Percentiles rank a stretch among this genome's conserved stretches.
phyloP scores from a whole-genome alignment of 2,329 filamentous ascomycete genomes.

The Cladosporium sp. region DNA sequence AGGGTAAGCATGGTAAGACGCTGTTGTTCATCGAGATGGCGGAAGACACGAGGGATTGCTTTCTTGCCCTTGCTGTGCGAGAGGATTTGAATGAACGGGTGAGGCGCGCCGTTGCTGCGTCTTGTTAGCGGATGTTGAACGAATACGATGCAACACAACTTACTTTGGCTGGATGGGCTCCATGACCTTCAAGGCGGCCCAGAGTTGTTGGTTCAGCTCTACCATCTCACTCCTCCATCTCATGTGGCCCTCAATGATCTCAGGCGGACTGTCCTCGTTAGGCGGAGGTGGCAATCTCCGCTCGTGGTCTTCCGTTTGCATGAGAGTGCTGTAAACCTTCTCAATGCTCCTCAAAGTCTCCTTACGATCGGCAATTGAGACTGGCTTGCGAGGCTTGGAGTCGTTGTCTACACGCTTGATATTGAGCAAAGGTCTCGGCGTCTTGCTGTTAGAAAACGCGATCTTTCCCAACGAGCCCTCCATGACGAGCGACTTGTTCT shows the following conservation, averaged over 20 bases:
- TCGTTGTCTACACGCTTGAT: conserved; percentile 75
- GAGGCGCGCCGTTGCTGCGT: conserved; percentile 59
- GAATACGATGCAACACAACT: conserved; percentile 19
- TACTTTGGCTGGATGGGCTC: conserved; percentile 67
- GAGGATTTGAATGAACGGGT: conserved; percentile 94
- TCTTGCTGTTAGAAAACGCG: conserved; percentile 97
- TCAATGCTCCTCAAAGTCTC: conserved; percentile 81
- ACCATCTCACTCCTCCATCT: conserved; percentile 71
- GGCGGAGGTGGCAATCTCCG: conserved; percentile 67
- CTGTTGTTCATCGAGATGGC: conserved; percentile 85
- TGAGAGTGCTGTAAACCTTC: conserved; percentile 76
- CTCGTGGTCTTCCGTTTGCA: conserved; percentile 91
- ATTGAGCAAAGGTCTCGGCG: conserved; percentile 87
- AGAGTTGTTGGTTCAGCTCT: conserved; percentile 71
- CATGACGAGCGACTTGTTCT: conserved; percentile 94
- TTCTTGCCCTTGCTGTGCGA: conserved; percentile 96
- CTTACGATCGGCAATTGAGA: conserved; percentile 69
- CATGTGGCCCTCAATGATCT: conserved; percentile 65
- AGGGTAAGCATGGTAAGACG: conserved; percentile 93
- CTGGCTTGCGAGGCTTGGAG: conserved; percentile 47
- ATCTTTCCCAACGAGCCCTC: conserved; percentile 97
- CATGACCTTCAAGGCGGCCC: conserved; percentile 83
- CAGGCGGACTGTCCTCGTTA: conserved; percentile 58
- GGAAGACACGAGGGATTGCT: conserved; percentile 88
- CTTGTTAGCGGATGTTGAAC: conserved; percentile 24